Percentiles rank a stretch among this genome's conserved stretches.
These are phyloP conservation scores for Globisporangium heterothallicum DNA, from an alignment of 352 stramenopile species.

Conservation along the genomic window DNA sequence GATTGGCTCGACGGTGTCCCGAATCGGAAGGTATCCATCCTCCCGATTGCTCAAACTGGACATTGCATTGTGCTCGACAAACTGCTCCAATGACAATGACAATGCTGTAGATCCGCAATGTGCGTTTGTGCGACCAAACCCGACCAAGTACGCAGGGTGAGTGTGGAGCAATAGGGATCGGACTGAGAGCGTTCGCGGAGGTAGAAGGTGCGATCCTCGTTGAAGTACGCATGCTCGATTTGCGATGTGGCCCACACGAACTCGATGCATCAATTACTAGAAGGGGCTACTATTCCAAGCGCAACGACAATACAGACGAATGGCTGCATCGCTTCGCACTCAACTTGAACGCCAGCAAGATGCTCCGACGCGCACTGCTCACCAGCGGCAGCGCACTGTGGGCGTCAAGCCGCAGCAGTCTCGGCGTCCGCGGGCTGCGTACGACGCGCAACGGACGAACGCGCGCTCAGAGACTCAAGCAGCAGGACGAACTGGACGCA, in stretches of 20 bases:
- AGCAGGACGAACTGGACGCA: conserved; percentile 3
- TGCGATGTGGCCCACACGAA: no score
- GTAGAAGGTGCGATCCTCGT: no score
- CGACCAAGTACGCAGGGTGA: no score
- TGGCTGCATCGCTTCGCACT: background rate
- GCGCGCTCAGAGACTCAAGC: conserved; percentile 22
- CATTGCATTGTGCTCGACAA: background rate
- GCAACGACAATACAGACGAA: background rate
- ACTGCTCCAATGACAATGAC: no score
- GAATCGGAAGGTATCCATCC: background rate
- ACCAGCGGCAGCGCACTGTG: background rate
- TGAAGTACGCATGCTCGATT: no score
- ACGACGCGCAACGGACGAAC: conserved; percentile 21
- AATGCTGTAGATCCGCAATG: no score
- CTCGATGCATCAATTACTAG: no score
- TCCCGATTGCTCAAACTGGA: background rate
- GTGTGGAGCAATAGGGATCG: no score
- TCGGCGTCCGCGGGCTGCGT: conserved; percentile 15
- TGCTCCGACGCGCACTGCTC: conserved; percentile 16
- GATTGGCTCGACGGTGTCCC: background rate
- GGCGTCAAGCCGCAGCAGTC: background rate
- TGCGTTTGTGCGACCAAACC: no score
- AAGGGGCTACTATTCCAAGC: no score
- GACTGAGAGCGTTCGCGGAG: no score
- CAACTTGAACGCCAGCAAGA: background rate